phyloP scores from a whole-genome alignment of 495 filamentous ascomycete species.

The Bathelium albidoporum region DNA sequence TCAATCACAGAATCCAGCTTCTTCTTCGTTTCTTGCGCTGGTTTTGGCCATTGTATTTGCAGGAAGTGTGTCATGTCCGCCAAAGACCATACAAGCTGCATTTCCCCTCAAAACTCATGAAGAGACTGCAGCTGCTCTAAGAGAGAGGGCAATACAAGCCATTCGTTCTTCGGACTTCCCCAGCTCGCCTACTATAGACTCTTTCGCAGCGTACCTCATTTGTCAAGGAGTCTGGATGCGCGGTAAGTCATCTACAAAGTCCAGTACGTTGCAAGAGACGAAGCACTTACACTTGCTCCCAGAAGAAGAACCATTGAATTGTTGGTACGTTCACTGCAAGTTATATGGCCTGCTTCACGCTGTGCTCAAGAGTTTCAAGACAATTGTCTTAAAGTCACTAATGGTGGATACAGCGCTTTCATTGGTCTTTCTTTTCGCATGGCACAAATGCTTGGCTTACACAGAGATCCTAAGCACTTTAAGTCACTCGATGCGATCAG shows the following conservation, averaged over 20 bases:
- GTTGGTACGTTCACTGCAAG: neutral
- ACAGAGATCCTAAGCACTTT: slow-evolving; percentile 13
- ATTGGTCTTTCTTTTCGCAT: slow-evolving; percentile 15
- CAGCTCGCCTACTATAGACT: slow-evolving; percentile 6
- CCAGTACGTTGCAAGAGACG: neutral
- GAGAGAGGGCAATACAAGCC: slow-evolving; percentile 1
- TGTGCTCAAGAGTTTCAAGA: neutral
- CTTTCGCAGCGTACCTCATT: slow-evolving; percentile 8
- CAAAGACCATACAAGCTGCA: neutral
- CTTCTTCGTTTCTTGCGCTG: slow-evolving; percentile 4
- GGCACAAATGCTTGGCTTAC: slow-evolving; percentile 17
- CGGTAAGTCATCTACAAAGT: neutral
- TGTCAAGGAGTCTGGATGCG: slow-evolving; percentile 8
- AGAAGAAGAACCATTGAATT: slow-evolving; percentile 10
- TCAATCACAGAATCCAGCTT: neutral
- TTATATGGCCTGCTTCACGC: neutral
- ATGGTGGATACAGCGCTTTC: slow-evolving; percentile 2
- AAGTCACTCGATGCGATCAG: slow-evolving; percentile 4
- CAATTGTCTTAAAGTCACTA: neutral
- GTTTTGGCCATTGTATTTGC: slow-evolving; percentile 7
- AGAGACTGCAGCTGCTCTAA: slow-evolving; percentile 7
- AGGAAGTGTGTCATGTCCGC: slow-evolving; percentile 6
- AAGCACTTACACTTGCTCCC: neutral
- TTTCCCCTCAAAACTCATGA: slow-evolving; percentile 2
- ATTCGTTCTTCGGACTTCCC: slow-evolving; percentile 8